Percentiles rank a stretch among this genome's conserved stretches.
These are phyloP conservation scores for Cercis canadensis DNA, from an alignment of 306 rosid genomes.

Conservation along the genomic window DNA sequence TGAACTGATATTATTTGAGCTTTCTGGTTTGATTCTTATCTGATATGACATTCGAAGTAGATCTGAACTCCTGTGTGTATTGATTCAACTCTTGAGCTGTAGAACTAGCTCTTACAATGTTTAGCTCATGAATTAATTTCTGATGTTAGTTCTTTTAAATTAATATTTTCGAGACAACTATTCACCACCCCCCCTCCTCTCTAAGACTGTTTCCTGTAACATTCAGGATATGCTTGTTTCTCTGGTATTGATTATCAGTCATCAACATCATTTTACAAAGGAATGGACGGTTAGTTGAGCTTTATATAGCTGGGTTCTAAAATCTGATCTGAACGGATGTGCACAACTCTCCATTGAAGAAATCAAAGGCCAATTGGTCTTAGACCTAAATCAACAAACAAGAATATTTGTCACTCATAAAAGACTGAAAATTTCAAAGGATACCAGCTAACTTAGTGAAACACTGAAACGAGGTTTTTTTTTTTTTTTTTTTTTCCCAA, in stretches of 20 bases:
- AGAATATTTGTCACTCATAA: slow-evolving; percentile 20
- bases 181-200: too few relatives aligned
- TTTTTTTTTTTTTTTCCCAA: too few relatives aligned
- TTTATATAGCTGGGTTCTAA: neutral
- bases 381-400: slow-evolving; percentile 50
- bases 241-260: neutral
- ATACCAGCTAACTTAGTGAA: neutral
- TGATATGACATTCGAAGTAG: too few relatives aligned
- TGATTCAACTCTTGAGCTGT: too few relatives aligned
- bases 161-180: too few relatives aligned
- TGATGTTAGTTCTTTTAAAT: too few relatives aligned
- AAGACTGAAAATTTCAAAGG: neutral
- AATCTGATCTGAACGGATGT: neutral
- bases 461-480: neutral
- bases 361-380: slow-evolving; percentile 51
- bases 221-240: neutral
- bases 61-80: too few relatives aligned
- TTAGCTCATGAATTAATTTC: too few relatives aligned
- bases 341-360: slow-evolving; percentile 12
- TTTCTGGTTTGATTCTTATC: too few relatives aligned
- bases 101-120: too few relatives aligned
- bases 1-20: too few relatives aligned
- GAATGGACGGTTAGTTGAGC: neutral
- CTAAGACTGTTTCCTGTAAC: too few relatives aligned
- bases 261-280: slow-evolving; percentile 19